Base-by-base conservation (phyloP, 352 stramenopile genomes). In the Globisporangium iwayamae region DNA sequence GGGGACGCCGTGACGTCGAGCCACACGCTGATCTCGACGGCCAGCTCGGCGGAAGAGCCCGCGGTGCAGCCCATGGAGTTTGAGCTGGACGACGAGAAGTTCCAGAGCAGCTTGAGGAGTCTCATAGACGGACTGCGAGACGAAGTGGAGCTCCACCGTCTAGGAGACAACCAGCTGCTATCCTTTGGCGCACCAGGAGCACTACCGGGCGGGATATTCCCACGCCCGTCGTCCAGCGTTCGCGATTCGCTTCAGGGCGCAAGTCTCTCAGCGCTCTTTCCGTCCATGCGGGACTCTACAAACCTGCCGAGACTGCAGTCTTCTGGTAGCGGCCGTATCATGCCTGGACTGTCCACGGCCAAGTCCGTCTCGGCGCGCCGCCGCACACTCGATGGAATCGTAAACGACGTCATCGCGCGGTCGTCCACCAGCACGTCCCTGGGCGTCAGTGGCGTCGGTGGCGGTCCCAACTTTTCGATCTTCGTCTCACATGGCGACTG, bases 401-500 rank as follows among this genome's bases (percentile, higher is more conserved):
- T 91, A 4, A 74, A 77, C 25, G 82, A 81, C 60, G 70, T 87
- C 41, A 75, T 89, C 13, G 69, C 73, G 5, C 74, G 73, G 20
- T 48, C 48, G 28, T 39, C 46, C 30, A 28, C 34, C n/a, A 62
- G 30, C 14, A 50, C 38, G 10, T 64, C 56, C 46, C 22, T 32
- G 16, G 34, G 45, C 18, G 56, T 45, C 16, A 50, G 48, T 46
- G 0, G 16, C 69, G 25, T 56, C 66, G 16, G 36, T 10, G 36
- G 36, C 6, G 39, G 39, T 1, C 39, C 39, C 13, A 46, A 46
- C 39, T 74, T 83, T 25, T 91, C 77, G 10, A 79, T 94, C 18
- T 91, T 94, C 60, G 68, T 94, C 10, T 89, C 79, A 14, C 85
- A 94, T 38, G 85, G 85, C 5, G 83, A 93, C 57, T 89, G 76